These are phyloP conservation scores for Sporothrix inflata DNA, from an alignment of 2,329 filamentous ascomycete genomes.

Conservation along the genomic window DNA sequence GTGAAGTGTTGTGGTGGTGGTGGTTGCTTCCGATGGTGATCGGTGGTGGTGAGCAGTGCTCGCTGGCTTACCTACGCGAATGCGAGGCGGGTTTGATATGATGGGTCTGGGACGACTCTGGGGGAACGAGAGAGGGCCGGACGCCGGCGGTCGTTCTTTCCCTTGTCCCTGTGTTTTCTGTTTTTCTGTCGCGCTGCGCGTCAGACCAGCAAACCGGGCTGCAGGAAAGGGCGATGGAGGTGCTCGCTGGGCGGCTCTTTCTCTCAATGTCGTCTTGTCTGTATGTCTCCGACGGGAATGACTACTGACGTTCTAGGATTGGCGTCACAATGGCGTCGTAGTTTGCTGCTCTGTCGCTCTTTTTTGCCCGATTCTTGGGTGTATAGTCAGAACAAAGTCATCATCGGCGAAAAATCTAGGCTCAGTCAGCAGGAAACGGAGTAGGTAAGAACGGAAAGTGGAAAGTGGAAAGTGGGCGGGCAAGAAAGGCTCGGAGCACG, in stretches of 20 bases:
- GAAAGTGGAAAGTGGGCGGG: not conserved
- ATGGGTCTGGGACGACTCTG: too few relatives aligned
- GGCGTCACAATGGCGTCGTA: not conserved
- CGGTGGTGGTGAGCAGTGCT: not conserved
- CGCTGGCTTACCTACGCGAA: not conserved
- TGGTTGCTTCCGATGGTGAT: constrained; percentile 3
- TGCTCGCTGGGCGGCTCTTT: not conserved
- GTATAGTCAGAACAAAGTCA: constrained; percentile 32
- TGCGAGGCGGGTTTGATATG: not conserved
- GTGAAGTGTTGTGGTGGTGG: not conserved
- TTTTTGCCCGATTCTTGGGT: not conserved
- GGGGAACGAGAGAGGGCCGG: not conserved
- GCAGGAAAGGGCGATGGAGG: not conserved
- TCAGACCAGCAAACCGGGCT: not conserved
- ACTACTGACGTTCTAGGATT: constrained; percentile 21
- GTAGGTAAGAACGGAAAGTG: not conserved
- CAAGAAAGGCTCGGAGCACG: not conserved
- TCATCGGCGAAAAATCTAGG: constrained; percentile 17
- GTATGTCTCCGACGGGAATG: constrained; percentile 6
- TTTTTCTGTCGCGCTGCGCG: not conserved
- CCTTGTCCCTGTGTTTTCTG: not conserved
- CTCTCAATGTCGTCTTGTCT: not conserved
- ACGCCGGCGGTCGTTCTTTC: constrained; percentile 3
- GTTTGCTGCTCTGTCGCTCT: constrained; percentile 7
- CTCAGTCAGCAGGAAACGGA: constrained; percentile 31